Evolutionary conservation across 176 grass and related monocot genomes (phyloP).

Genomic region (Dactylis glomerata): DNA sequence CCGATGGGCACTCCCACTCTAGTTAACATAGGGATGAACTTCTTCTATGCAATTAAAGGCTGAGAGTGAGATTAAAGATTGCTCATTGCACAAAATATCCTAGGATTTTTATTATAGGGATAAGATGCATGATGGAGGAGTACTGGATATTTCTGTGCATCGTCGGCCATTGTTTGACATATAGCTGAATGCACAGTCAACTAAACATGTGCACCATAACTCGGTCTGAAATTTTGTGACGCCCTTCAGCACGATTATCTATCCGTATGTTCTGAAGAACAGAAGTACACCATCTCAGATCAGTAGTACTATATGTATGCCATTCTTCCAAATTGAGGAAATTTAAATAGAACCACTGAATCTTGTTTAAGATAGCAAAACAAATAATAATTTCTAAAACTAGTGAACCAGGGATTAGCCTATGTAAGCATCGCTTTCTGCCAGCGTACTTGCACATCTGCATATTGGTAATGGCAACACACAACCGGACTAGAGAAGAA

Average conservation of each 20-base stretch:
- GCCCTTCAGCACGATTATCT: not conserved
- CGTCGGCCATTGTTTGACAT: not conserved
- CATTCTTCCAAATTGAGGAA: not conserved
- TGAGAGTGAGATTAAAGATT: constrained; percentile 28
- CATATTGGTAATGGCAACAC: constrained; percentile 25
- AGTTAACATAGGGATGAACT: constrained; percentile 15
- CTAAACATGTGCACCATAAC: not conserved
- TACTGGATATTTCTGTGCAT: not conserved
- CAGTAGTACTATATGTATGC: not conserved
- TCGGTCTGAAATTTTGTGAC: not conserved
- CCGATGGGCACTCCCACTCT: not conserved
- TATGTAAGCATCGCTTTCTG: too few species aligned
- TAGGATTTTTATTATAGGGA: not conserved
- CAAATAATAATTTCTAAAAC: too few species aligned
- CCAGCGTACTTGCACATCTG: constrained; percentile 5
- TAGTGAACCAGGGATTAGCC: too few species aligned
- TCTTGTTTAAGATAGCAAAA: too few species aligned
- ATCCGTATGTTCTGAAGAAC: not conserved
- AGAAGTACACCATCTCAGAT: not conserved
- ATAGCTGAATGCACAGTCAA: not conserved
- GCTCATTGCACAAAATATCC: not conserved
- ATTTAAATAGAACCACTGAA: constrained; percentile 19
- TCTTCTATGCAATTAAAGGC: constrained; percentile 2
- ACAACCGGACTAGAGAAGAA: constrained; percentile 12
- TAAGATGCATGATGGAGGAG: not conserved